Evolutionary conservation across 768 basidiomycete genomes (phyloP).

Genomic region (Tulasnella sp.): DNA sequence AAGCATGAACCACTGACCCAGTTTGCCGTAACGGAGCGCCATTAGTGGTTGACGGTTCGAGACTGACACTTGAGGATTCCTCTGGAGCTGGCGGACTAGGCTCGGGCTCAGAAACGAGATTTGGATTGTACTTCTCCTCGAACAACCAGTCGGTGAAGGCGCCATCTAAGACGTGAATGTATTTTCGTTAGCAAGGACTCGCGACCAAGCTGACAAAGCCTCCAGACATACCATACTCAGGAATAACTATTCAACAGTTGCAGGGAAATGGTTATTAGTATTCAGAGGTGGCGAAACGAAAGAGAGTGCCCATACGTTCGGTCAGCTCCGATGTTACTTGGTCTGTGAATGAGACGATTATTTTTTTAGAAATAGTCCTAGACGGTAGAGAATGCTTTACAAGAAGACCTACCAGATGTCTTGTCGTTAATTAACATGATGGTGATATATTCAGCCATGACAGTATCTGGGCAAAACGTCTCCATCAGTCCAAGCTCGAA

Average conservation of each 20-base stretch:
- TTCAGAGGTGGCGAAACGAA: not conserved
- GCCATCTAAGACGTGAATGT: conserved; percentile 44
- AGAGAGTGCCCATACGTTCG: conserved; percentile 48
- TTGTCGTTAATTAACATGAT: conserved; percentile 95
- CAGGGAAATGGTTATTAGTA: not conserved
- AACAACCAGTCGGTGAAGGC: conserved; percentile 89
- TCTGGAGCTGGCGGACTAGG: not conserved
- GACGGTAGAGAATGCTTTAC: not conserved
- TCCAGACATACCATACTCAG: not conserved
- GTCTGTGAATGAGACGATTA: conserved; percentile 35
- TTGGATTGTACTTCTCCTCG: conserved; percentile 35
- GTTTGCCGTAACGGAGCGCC: conserved; percentile 39
- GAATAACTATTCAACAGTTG: not conserved
- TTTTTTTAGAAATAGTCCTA: not conserved
- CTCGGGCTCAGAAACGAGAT: not conserved
- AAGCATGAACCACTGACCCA: conserved; percentile 27
- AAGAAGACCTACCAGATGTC: conserved; percentile 33
- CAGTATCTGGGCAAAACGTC: conserved; percentile 43
- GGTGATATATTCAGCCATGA: conserved; percentile 91
- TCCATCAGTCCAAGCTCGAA: not conserved
- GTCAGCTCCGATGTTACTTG: conserved; percentile 85
- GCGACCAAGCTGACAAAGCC: not conserved
- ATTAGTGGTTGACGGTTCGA: not conserved
- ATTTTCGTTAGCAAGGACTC: not conserved
- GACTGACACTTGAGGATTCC: conserved; percentile 34